phyloP scores from a whole-genome alignment of 2,329 filamentous ascomycete species.

The Clonostachys rosea region DNA sequence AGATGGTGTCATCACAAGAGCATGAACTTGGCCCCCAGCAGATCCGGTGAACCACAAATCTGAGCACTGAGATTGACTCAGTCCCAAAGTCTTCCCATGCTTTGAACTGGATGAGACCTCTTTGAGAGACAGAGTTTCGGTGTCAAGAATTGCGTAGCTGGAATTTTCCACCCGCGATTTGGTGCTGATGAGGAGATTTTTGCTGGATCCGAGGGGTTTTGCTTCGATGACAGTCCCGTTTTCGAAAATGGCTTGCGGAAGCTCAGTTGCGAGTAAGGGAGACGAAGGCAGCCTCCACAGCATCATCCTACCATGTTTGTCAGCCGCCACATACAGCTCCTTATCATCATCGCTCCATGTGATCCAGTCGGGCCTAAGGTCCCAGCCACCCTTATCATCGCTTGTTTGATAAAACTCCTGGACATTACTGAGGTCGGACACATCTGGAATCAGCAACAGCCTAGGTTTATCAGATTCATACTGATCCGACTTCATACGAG shows the following conservation, averaged over 20 bases:
- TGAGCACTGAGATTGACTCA: slow-evolving; percentile 57
- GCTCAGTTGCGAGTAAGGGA: slow-evolving; percentile 38
- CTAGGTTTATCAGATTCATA: slow-evolving; percentile 76
- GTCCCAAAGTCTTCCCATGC: slow-evolving; percentile 61
- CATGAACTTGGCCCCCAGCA: slow-evolving; percentile 62
- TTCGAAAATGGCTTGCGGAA: slow-evolving; percentile 43
- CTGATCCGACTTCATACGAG: slow-evolving; percentile 69
- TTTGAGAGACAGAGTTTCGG: slow-evolving; percentile 23
- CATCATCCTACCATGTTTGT: slow-evolving; percentile 59
- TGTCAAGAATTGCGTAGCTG: slow-evolving; percentile 57
- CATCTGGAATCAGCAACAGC: slow-evolving; percentile 59
- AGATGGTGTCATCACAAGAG: slow-evolving; percentile 61
- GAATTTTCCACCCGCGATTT: slow-evolving; percentile 70
- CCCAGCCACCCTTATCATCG: slow-evolving; percentile 61
- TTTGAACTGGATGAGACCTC: slow-evolving; percentile 61
- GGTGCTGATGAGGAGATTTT: slow-evolving; percentile 58
- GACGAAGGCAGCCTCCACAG: slow-evolving; percentile 59
- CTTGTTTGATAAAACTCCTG: slow-evolving; percentile 58
- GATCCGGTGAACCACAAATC: slow-evolving; percentile 69
- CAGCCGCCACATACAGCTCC: slow-evolving; percentile 68
- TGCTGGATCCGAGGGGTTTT: slow-evolving; percentile 40
- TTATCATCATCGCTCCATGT: slow-evolving; percentile 55
- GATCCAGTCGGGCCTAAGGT: slow-evolving; percentile 50
- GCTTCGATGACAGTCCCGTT: slow-evolving; percentile 52
- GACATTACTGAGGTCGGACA: slow-evolving; percentile 50